These are phyloP conservation scores for Rusavskia elegans DNA, from an alignment of 495 filamentous ascomycete species.

Conservation along the genomic window DNA sequence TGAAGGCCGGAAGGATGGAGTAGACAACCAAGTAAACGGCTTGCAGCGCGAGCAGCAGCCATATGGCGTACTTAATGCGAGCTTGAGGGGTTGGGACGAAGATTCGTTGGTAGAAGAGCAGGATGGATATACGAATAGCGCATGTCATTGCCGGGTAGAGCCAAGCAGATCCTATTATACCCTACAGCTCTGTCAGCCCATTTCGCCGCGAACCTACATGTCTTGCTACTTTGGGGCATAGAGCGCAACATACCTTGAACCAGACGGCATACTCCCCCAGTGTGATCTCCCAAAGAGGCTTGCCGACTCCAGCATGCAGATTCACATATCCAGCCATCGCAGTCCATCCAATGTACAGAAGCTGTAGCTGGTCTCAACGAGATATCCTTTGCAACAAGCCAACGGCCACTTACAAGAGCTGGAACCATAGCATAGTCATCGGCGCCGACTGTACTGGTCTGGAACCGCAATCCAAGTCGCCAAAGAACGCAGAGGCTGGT, in stretches of 20 bases:
- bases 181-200: background rate
- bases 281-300: slow-evolving; percentile 17
- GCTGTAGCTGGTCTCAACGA: background rate
- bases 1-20: slow-evolving; percentile 11
- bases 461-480: background rate
- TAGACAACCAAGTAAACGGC: slow-evolving; percentile 6
- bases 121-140: slow-evolving; percentile 12
- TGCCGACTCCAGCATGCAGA: slow-evolving; percentile 14
- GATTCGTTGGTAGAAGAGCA: slow-evolving; percentile 12
- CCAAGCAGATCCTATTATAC: slow-evolving; percentile 1
- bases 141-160: slow-evolving; percentile 12
- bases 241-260: slow-evolving; percentile 1
- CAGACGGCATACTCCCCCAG: slow-evolving; percentile 12
- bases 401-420: slow-evolving; percentile 2
- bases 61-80: slow-evolving; percentile 2
- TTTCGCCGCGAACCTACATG: slow-evolving; percentile 1
- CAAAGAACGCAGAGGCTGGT: slow-evolving; percentile 12
- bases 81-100: slow-evolving; percentile 3
- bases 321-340: slow-evolving; percentile 11
- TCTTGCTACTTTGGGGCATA: too few relatives aligned
- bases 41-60: slow-evolving; percentile 8
- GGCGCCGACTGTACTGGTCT: background rate
- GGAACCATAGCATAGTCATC: slow-evolving; percentile 6
- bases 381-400: too few relatives aligned
- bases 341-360: slow-evolving; percentile 13